Evolutionary conservation across 1,284 basidiomycete species (phyloP).

Genomic region (Microbotryum intermedium): DNA sequence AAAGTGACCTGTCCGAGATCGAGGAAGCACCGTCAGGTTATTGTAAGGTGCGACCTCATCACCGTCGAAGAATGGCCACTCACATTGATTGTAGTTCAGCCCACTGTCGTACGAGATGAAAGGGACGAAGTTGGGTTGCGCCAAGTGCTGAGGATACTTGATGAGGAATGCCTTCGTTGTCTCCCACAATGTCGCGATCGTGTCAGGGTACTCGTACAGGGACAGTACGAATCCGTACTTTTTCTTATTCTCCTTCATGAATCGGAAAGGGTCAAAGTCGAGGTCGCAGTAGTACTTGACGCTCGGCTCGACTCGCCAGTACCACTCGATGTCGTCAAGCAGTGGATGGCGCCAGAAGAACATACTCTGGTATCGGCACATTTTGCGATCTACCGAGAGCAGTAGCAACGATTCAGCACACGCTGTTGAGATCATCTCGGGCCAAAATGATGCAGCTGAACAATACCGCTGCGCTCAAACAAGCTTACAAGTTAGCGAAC

Average conservation of each 20-base stretch:
- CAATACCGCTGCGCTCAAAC: background rate
- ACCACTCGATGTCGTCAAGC: slow-evolving; percentile 73
- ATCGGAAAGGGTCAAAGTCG: slow-evolving; percentile 33
- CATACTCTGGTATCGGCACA: slow-evolving; percentile 83
- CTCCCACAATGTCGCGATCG: slow-evolving; percentile 67
- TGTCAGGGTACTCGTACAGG: slow-evolving; percentile 65
- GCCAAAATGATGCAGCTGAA: background rate
- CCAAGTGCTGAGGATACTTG: slow-evolving; percentile 58
- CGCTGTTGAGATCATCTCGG: slow-evolving; percentile 3
- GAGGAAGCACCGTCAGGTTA: too few species aligned
- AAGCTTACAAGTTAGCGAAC: slow-evolving; percentile 49
- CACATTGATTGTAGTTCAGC: slow-evolving; percentile 61
- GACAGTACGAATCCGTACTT: slow-evolving; percentile 44
- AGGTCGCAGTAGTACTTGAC: slow-evolving; percentile 33
- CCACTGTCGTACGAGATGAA: slow-evolving; percentile 66
- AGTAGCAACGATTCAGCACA: slow-evolving; percentile 31
- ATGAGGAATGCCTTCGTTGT: slow-evolving; percentile 50
- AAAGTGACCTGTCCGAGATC: slow-evolving; percentile 35
- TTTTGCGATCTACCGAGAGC: slow-evolving; percentile 56
- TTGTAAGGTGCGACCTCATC: too few species aligned
- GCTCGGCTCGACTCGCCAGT: slow-evolving; percentile 67
- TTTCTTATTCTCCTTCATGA: slow-evolving; percentile 17
- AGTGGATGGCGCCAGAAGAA: slow-evolving; percentile 32
- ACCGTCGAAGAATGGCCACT: too few species aligned
- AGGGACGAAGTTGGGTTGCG: slow-evolving; percentile 59